Evolutionary conservation across 1,284 basidiomycete genomes (phyloP).

Genomic region (Cryptococcus maquisensis): DNA sequence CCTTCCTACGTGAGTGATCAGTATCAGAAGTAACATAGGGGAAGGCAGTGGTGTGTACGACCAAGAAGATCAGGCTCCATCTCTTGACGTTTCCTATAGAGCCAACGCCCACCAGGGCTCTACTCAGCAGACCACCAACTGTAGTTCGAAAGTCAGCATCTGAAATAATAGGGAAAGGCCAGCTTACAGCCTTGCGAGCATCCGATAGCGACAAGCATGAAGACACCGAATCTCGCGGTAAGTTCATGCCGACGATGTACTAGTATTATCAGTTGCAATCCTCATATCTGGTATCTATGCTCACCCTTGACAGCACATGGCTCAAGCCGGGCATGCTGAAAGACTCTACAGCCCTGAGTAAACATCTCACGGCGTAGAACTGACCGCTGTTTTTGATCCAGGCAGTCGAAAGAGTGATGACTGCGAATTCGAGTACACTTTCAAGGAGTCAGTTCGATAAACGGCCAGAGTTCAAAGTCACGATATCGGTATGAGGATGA

Average conservation of each 20-base stretch:
- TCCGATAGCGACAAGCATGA: slow-evolving; percentile 18
- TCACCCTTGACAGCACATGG: slow-evolving; percentile 27
- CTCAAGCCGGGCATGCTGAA: slow-evolving; percentile 35
- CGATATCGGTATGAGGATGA: slow-evolving; percentile 20
- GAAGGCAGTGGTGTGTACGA: slow-evolving; percentile 2
- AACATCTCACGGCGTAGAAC: slow-evolving; percentile 24
- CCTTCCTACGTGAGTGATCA: slow-evolving; percentile 13
- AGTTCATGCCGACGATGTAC: slow-evolving; percentile 25
- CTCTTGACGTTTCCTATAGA: slow-evolving; percentile 18
- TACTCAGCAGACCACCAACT: slow-evolving; percentile 21
- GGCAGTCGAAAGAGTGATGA: slow-evolving; percentile 25
- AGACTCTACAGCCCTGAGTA: slow-evolving; percentile 26
- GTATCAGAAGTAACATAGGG: too few relatives aligned
- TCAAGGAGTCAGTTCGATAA: neutral
- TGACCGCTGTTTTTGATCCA: slow-evolving; percentile 24
- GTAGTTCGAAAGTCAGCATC: slow-evolving; percentile 1
- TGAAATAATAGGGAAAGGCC: neutral
- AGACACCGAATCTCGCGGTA: slow-evolving; percentile 21
- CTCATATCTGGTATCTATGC: neutral
- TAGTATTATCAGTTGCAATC: neutral
- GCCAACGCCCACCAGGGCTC: slow-evolving; percentile 14
- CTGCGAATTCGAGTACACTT: slow-evolving; percentile 18
- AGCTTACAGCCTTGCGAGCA: slow-evolving; percentile 10
- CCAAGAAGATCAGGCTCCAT: slow-evolving; percentile 25
- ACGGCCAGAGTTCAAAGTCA: slow-evolving; percentile 1